Percentiles rank a stretch among this genome's conserved stretches.
These are phyloP conservation scores for Pichia kudriavzevii DNA, from an alignment of 1,139 yeast species.

Conservation along the genomic window DNA sequence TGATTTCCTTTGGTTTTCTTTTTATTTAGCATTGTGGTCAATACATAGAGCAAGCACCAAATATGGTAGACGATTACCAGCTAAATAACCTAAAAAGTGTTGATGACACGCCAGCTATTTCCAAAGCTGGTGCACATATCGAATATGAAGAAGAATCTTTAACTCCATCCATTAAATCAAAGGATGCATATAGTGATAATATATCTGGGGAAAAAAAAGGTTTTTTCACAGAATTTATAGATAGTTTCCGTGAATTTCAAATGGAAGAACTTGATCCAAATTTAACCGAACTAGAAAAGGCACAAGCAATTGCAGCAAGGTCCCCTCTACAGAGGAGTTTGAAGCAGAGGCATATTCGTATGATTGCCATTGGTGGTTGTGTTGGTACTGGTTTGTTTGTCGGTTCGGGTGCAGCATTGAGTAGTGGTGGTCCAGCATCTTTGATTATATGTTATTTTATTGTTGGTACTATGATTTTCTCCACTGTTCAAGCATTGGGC, in stretches of 20 bases:
- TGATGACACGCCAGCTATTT: no score
- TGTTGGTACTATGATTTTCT: constrained; percentile 42
- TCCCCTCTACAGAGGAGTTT: constrained; percentile 59
- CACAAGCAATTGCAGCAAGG: constrained; percentile 51
- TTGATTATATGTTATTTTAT: constrained; percentile 44
- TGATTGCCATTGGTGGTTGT: constrained; percentile 82
- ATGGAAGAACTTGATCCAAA: constrained; percentile 18
- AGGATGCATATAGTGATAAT: constrained; percentile 2
- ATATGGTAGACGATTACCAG: background rate
- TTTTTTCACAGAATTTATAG: constrained; percentile 11
- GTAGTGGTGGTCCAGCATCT: constrained; percentile 59
- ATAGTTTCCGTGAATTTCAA: constrained; percentile 14
- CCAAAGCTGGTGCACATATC: no score
- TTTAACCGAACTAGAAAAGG: constrained; percentile 36
- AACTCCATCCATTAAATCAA: constrained; percentile 3
- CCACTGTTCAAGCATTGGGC: constrained; percentile 61
- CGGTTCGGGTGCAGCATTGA: constrained; percentile 55
- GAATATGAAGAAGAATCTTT: no score
- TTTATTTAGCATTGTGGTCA: no score
- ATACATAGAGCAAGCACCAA: no score
- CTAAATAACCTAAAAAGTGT: no score
- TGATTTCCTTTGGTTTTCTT: no score
- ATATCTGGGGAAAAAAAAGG: constrained; percentile 14
- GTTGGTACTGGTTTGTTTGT: constrained; percentile 61
- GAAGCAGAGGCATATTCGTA: constrained; percentile 56